Evolutionary conservation across 164 flowering plant genomes (phyloP).

Genomic region (Platanus orientalis): DNA sequence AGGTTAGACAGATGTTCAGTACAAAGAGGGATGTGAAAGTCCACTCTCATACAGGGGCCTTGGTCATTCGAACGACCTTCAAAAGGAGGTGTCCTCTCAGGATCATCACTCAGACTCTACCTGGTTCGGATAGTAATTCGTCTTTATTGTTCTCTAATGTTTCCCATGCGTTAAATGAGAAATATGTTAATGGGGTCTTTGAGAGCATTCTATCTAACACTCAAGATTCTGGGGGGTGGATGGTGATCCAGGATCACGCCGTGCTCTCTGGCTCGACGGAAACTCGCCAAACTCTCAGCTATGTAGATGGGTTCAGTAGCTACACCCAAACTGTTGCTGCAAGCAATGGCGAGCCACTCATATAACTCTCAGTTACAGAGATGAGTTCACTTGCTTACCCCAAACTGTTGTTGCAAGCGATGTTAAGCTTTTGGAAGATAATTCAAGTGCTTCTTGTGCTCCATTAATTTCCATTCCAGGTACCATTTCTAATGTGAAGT

Average conservation of each 20-base stretch:
- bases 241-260: conserved; percentile 60
- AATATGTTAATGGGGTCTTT: conserved; percentile 9
- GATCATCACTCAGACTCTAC: conserved; percentile 28
- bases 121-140: conserved; percentile 24
- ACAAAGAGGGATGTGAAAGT: conserved; percentile 26
- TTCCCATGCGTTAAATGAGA: conserved; percentile 35
- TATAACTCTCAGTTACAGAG: conserved; percentile 37
- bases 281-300: conserved; percentile 43
- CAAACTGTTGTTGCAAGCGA: conserved; percentile 30
- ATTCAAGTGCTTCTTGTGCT: conserved; percentile 26
- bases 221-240: conserved; percentile 63
- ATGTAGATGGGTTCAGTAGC: conserved; percentile 36
- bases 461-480: not conserved
- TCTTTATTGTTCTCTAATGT: conserved; percentile 36
- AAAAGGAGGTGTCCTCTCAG: conserved; percentile 41
- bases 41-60: conserved; percentile 13
- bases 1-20: conserved; percentile 44
- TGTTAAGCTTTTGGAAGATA: conserved; percentile 36
- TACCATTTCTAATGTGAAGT: not conserved
- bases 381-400: conserved; percentile 35
- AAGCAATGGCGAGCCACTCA: conserved; percentile 39
- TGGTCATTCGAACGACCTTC: conserved; percentile 13
- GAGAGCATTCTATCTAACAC: conserved; percentile 22
- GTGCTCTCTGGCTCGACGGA: conserved; percentile 56
- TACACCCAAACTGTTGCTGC: conserved; percentile 36